Conservation (phyloP, 2,329 filamentous ascomycete species). For the Penicillium sp. region DNA sequence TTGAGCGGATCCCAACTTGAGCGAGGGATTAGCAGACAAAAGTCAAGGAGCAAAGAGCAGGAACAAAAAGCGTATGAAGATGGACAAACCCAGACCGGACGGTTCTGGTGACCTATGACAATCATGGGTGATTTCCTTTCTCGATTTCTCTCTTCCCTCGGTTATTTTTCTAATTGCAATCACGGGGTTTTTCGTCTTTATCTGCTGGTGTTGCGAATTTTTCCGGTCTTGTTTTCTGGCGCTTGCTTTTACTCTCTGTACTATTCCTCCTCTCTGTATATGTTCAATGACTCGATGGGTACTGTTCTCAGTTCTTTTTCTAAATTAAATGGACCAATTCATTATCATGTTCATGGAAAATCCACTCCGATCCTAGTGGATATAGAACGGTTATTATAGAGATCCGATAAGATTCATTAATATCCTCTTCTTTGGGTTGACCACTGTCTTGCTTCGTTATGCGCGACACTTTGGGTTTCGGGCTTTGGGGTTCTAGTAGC, state of each 20-base stretch:
- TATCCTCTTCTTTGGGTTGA: no score
- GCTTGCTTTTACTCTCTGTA: conserved; percentile 18
- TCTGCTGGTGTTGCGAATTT: conserved; percentile 23
- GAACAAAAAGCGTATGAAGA: conserved; percentile 14
- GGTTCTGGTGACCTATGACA: conserved; percentile 6
- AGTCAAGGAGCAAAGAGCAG: conserved; percentile 10
- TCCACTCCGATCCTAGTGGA: neutral
- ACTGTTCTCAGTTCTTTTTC: conserved; percentile 13
- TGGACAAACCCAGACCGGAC: conserved; percentile 8
- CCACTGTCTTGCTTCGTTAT: no score
- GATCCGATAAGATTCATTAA: no score
- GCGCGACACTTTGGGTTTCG: no score
- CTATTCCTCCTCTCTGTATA: conserved; percentile 27
- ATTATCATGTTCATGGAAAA: conserved; percentile 14
- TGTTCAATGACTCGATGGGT: conserved; percentile 29
- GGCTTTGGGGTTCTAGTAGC: no score
- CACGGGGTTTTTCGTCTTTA: conserved; percentile 14
- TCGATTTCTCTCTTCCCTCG: conserved; percentile 14
- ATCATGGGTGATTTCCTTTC: conserved; percentile 10
- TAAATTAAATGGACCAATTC: conserved; percentile 20
- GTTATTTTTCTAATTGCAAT: conserved; percentile 16
- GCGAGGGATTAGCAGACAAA: conserved; percentile 6
- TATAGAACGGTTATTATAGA: neutral
- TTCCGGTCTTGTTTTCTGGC: conserved; percentile 11
- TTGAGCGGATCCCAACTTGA: conserved; percentile 8